Base-by-base conservation (phyloP, 371 early-diverging fungal species). In the Actinomortierella wolfii region DNA sequence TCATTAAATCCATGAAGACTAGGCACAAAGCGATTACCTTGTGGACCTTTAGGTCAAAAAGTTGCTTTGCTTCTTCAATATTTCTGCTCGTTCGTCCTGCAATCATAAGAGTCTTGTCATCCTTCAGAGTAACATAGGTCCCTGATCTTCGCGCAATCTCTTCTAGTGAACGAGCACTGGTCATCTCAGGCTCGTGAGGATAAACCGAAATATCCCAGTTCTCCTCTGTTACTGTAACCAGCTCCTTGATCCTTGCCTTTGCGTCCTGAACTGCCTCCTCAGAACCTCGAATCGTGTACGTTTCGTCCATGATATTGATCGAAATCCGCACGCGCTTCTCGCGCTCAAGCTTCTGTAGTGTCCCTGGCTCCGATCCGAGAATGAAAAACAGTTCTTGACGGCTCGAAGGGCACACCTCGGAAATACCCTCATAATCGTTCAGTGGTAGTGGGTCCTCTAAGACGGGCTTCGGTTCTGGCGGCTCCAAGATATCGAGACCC, bases 241-340 rank as follows among this genome's bases (percentile, higher is more conserved):
- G 23, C 21, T 73, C 67, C 52, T 59, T 56, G 28, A 73, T 66
- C 24, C 52, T 54, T 9, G 21, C 49, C 54, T 66, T 59, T n/a
- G 73, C 67, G 17, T 66, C 73, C 24, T 25, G 49, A 28, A 73
- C 59, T 17, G 67, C 44, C 14, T 59, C 63, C 21, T 46, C 50
- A 3, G 50, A 46, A 5, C 73, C 73, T 1, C 59, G 59, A 29
- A 73, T 73, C 21, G 59, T 59, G 23, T 66, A 73, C 1, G 73
- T 66, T 29, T 73, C 66, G 40, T 73, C 61, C 29, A 58, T 63
- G 47, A 73, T 73, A 48, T 59, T 66, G 51, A 73, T 73, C 26
- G 73, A 62, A 28, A 73, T 59, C 2, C 56, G 47, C 15, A 73
- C 73, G 6, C 44, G 21, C 53, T 62, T 73, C 39, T 73, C 67